These are phyloP conservation scores for Lasiodiplodia gonubiensis DNA, from an alignment of 2,329 filamentous ascomycete species.

Conservation along the genomic window DNA sequence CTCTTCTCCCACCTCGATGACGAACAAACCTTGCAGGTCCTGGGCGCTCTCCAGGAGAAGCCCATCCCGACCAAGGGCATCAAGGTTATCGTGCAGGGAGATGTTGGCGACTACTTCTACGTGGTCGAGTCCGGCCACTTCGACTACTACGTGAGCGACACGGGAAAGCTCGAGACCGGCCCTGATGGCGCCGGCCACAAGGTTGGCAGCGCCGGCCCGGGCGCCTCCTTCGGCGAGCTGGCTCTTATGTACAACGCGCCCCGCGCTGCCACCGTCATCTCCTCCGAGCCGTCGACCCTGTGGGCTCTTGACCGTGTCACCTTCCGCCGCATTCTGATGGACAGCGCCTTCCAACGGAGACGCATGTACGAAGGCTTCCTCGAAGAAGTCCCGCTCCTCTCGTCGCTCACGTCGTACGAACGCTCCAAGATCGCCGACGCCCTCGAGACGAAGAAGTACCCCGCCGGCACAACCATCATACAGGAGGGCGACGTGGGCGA, in stretches of 20 bases:
- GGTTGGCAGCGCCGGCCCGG: conserved; percentile 81
- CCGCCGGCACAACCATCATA: conserved; percentile 82
- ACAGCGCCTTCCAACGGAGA: conserved; percentile 92
- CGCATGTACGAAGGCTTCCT: conserved; percentile 98
- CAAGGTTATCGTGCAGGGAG: conserved; percentile 93
- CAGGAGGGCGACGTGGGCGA: conserved; percentile 88
- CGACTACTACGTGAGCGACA: conserved; percentile 85
- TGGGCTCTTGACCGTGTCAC: conserved; percentile 96
- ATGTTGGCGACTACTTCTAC: conserved; percentile 97
- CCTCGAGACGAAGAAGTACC: conserved; percentile 86
- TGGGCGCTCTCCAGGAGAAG: conserved; percentile 92
- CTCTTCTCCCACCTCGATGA: conserved; percentile 94
- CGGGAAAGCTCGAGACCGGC: conserved; percentile 78
- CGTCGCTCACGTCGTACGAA: conserved; percentile 86
- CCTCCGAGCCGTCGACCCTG: conserved; percentile 79
- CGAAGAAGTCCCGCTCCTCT: conserved; percentile 87
- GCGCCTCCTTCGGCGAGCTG: conserved; percentile 94
- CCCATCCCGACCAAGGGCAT: conserved; percentile 89
- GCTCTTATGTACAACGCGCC: conserved; percentile 99
- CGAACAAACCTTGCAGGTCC: conserved; percentile 84
- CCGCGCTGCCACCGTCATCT: conserved; percentile 90
- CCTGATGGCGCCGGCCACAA: conserved; percentile 81
- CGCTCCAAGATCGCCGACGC: conserved; percentile 97
- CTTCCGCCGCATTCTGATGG: conserved; percentile 97
- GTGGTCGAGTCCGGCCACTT: conserved; percentile 91